Conservation (phyloP, 768 basidiomycete species). For the Lactarius indigo region DNA sequence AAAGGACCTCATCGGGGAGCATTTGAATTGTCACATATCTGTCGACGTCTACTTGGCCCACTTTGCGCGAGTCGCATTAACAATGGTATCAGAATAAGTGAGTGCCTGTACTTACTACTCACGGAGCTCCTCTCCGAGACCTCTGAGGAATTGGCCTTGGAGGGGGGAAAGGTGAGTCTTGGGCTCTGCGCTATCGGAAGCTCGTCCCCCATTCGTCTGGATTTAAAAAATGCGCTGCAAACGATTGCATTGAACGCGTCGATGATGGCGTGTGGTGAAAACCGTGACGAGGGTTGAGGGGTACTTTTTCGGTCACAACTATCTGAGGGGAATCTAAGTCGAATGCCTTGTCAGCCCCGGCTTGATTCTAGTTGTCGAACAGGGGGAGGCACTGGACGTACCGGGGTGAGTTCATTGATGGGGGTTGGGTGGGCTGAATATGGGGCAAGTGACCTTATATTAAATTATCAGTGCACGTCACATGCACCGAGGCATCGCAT, state of each 20-base stretch:
- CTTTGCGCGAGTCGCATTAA: not conserved
- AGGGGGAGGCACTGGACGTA: not conserved
- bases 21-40: not conserved
- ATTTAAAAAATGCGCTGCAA: slow-evolving; percentile 4
- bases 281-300: not conserved
- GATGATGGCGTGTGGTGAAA: not conserved
- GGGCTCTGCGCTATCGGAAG: not conserved
- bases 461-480: slow-evolving; percentile 7
- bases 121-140: not conserved
- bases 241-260: slow-evolving; percentile 12
- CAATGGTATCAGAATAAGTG: not conserved
- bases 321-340: not conserved
- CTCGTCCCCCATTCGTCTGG: slow-evolving; percentile 11
- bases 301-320: not conserved
- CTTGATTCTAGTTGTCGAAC: not conserved
- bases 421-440: not conserved
- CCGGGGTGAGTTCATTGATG: slow-evolving; percentile 8
- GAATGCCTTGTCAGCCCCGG: not conserved
- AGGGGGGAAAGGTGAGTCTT: not conserved
- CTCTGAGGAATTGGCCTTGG: not conserved
- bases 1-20: slow-evolving; percentile 19
- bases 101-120: not conserved
- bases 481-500: slow-evolving; percentile 15
- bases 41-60: not conserved
- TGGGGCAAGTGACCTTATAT: slow-evolving; percentile 11